Evolutionary conservation across 306 rosid species (phyloP), one percentile per base, ranked within the genome.

Genomic region (Betula pendula): DNA sequence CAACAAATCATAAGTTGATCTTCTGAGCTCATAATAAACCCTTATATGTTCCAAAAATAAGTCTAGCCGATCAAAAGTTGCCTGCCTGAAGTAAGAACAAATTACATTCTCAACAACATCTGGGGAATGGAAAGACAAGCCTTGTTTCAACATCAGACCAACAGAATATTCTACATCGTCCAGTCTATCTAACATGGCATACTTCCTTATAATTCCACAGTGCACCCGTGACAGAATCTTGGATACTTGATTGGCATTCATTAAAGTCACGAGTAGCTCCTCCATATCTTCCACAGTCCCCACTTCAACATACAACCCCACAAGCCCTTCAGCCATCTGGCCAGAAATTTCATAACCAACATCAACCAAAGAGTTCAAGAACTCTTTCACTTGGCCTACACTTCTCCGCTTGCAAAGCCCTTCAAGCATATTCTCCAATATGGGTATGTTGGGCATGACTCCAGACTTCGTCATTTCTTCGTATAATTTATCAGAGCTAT

Each of bases 121-220:
- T 4, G 77, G 16, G 42, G 71, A 58, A 50, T 73, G 71, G 75
- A 90, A 88, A 33, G 83, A 75, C 38, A 81, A 55, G 38, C 88
- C 92, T 75, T 73, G 86, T 80, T 88, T 90, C 71, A 90, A 63
- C 95, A 90, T 86, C 73, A 92, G 84, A 29, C 84, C 92, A 19
- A 86, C 85, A 48, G 89, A 81, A 71, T 79, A 80, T 70, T 90
- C 92, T 29, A 88, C 78, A 73, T 79, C 84, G 35, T 90, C 87
- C 81, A 86, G 76, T 76, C 91, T 83, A 78, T 86, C 96, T 70
- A 73, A 59, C 82, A 74, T 38, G 6, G 86, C 81, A 66, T 84
- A 58, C 83, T 83, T 77, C 80, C 79, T 67, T 66, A 90, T 75
- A 74, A 86, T 77, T 63, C 85, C 90, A 31, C 86, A 83, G 50